These are phyloP conservation scores for Trichophaea hybrida DNA, from an alignment of 2,329 filamentous ascomycete genomes.

Conservation along the genomic window DNA sequence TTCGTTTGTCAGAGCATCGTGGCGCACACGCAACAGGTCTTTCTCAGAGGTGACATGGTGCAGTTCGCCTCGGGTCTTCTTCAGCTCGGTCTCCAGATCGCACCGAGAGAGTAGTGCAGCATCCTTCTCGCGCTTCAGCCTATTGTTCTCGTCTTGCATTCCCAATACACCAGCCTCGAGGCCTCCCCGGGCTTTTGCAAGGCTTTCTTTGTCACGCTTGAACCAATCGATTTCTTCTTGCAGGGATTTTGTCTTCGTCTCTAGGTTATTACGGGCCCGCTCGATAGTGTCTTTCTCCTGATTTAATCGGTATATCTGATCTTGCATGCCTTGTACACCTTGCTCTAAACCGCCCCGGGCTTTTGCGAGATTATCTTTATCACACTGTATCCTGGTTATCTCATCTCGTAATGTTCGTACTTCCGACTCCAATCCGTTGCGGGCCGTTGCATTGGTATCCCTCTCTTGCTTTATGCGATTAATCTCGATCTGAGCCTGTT, in stretches of 20 bases:
- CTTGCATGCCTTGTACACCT: not conserved
- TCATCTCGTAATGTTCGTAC: not conserved
- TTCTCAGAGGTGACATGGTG: slow-evolving; percentile 47
- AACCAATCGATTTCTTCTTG: slow-evolving; percentile 18
- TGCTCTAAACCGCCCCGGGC: not conserved
- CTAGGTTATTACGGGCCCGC: not conserved
- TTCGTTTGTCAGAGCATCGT: slow-evolving; percentile 52
- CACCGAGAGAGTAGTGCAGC: not conserved
- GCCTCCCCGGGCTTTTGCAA: slow-evolving; percentile 28
- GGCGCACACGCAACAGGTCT: slow-evolving; percentile 51
- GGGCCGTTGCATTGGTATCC: slow-evolving; percentile 6
- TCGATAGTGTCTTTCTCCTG: not conserved
- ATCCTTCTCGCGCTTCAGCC: not conserved
- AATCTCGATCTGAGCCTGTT: slow-evolving; percentile 29
- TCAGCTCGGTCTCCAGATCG: not conserved
- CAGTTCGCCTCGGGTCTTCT: slow-evolving; percentile 36
- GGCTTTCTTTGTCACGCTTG: slow-evolving; percentile 32
- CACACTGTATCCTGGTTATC: not conserved
- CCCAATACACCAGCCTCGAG: not conserved
- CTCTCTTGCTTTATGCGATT: slow-evolving; percentile 17
- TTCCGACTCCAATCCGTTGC: not conserved
- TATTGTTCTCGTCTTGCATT: not conserved
- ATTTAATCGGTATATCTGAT: not conserved
- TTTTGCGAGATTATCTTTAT: not conserved
- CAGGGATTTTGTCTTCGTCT: not conserved